These are phyloP conservation scores for Lepidopterella palustris DNA, from an alignment of 495 filamentous ascomycete genomes.

Conservation along the genomic window DNA sequence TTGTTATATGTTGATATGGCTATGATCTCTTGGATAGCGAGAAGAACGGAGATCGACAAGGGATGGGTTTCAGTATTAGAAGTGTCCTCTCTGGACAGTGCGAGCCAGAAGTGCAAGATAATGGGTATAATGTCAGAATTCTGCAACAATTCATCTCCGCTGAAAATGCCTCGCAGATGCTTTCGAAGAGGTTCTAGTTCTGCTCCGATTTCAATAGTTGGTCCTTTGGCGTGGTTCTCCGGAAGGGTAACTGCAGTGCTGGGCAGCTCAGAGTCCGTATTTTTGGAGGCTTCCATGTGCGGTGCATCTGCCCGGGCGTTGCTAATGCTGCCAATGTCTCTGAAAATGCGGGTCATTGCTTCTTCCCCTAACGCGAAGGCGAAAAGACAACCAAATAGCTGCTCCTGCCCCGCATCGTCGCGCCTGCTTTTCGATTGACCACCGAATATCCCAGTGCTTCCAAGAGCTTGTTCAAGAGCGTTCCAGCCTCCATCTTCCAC, in stretches of 20 bases:
- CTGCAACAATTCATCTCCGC: constrained; percentile 49
- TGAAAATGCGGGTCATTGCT: constrained; percentile 27
- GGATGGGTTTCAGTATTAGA: constrained; percentile 32
- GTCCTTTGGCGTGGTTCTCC: neutral
- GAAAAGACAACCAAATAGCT: constrained; percentile 79
- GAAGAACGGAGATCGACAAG: constrained; percentile 55
- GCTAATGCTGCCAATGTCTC: constrained; percentile 19
- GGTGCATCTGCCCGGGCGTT: constrained; percentile 3
- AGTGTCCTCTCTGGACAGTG: constrained; percentile 42
- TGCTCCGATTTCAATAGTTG: neutral
- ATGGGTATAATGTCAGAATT: constrained; percentile 61
- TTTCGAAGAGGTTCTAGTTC: constrained; percentile 16
- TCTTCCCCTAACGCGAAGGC: constrained; percentile 74
- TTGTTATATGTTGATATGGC: constrained; percentile 65
- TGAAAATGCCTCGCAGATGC: constrained; percentile 39
- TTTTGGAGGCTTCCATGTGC: neutral
- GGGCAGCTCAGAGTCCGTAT: neutral
- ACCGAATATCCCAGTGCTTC: constrained; percentile 53
- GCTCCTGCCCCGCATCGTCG: constrained; percentile 58
- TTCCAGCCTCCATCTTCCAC: constrained; percentile 71
- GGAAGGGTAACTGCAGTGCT: neutral
- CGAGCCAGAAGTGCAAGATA: constrained; percentile 58
- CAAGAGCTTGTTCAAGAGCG: constrained; percentile 64
- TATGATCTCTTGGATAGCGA: constrained; percentile 47
- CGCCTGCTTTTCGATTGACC: constrained; percentile 30